These are phyloP conservation scores for Planoprotostelium fungivorum DNA, from an alignment of 78 protist genomes.

Conservation along the genomic window DNA sequence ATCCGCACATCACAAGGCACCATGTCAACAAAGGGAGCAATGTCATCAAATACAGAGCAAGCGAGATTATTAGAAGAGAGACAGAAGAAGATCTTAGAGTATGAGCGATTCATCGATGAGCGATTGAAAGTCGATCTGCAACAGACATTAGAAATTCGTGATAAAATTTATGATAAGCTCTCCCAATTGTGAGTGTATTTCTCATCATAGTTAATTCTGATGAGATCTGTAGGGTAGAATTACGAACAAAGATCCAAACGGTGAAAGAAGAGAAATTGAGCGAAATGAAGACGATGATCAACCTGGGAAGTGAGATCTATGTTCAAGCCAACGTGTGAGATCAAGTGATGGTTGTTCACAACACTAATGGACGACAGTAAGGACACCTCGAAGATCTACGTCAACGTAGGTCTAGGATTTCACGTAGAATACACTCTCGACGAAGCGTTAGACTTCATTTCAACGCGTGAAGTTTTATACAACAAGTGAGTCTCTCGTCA, in stretches of 20 bases:
- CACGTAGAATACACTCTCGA: slow-evolving; percentile 24
- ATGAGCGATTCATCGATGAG: slow-evolving; percentile 15
- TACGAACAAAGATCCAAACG: slow-evolving; percentile 52
- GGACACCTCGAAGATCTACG: slow-evolving; percentile 32
- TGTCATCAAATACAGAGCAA: not conserved
- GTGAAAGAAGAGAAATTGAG: slow-evolving; percentile 30
- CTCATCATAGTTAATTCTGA: not conserved
- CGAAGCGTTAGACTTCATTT: slow-evolving; percentile 44
- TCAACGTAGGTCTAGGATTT: slow-evolving; percentile 50
- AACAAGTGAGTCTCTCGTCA: slow-evolving; percentile 17
- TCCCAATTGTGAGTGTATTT: slow-evolving; percentile 13
- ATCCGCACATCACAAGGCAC: too few species aligned
- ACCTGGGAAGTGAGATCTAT: slow-evolving; percentile 59
- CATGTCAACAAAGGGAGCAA: too few species aligned
- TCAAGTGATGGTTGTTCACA: not conserved
- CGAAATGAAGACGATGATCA: slow-evolving; percentile 52
- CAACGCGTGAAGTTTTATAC: slow-evolving; percentile 14
- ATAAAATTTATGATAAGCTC: slow-evolving; percentile 7
- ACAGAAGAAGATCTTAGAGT: slow-evolving; percentile 1
- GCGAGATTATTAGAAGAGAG: not conserved
- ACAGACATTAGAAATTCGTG: not conserved
- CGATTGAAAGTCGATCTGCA: slow-evolving; percentile 12
- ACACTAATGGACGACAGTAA: slow-evolving; percentile 4
- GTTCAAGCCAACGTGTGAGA: slow-evolving; percentile 54
- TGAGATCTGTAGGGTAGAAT: slow-evolving; percentile 20